A percentile compares a stretch with the other conserved stretches of the same genome.
phyloP scores from a whole-genome alignment of 352 stramenopile species.

The Globisporangium orthogonon region DNA sequence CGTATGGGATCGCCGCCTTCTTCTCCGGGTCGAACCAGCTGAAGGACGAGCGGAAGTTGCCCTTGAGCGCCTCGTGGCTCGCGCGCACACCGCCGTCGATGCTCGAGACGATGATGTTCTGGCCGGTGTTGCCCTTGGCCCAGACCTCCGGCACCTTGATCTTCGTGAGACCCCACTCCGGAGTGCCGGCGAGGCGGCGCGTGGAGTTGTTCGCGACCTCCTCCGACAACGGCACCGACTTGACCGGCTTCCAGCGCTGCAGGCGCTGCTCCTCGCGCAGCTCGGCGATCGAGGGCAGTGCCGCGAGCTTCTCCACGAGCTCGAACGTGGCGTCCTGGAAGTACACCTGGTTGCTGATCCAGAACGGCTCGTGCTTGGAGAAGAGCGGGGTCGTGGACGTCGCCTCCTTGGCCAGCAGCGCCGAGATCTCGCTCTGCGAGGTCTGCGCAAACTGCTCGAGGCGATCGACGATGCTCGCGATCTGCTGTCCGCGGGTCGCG shows the following conservation, averaged over 20 bases:
- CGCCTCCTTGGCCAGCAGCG: constrained; percentile 5
- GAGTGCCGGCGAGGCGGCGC: too few species aligned
- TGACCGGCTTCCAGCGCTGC: too few species aligned
- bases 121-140: constrained; percentile 10
- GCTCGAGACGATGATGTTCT: constrained; percentile 1
- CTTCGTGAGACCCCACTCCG: constrained; percentile 12
- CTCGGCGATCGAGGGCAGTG: constrained; percentile 9
- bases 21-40: constrained; percentile 4
- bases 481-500: constrained; percentile 8
- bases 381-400: constrained; percentile 1
- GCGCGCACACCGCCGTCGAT: constrained; percentile 5
- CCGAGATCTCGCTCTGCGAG: constrained; percentile 9
- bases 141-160: constrained; percentile 14
- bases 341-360: constrained; percentile 22
- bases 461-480: constrained; percentile 7
- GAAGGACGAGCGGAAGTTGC: constrained; percentile 3
- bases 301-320: constrained; percentile 17
- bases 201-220: background rate
- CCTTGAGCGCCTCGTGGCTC: background rate
- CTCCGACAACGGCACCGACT: too few species aligned
- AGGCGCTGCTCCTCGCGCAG: constrained; percentile 10
- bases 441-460: constrained; percentile 5
- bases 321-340: constrained; percentile 15
- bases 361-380: constrained; percentile 7
- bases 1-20: constrained; percentile 8